Evolutionary conservation across 1,284 basidiomycete species (phyloP).

Genomic region (Cryptococcus maquisensis): DNA sequence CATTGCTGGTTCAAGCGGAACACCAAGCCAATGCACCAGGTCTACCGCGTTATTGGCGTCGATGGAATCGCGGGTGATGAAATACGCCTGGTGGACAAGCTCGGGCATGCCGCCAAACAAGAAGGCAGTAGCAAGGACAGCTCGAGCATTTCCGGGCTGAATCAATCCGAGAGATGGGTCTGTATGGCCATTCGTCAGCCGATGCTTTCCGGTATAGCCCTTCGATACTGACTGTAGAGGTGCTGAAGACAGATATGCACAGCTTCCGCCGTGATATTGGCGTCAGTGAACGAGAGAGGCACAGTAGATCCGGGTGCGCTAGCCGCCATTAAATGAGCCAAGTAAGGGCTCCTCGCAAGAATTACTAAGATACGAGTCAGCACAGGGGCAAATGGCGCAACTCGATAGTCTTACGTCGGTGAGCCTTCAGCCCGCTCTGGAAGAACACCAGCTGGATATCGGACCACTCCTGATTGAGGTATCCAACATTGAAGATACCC

Average conservation of each 20-base stretch:
- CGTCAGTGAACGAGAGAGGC: slow-evolving; percentile 68
- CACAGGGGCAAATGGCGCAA: background rate
- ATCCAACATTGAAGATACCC: slow-evolving; percentile 39
- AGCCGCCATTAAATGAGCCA: slow-evolving; percentile 69
- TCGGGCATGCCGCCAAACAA: slow-evolving; percentile 80
- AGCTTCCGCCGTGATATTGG: slow-evolving; percentile 63
- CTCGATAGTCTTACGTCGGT: slow-evolving; percentile 29
- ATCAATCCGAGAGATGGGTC: slow-evolving; percentile 48
- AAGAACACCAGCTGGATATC: slow-evolving; percentile 42
- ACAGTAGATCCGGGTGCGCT: slow-evolving; percentile 62
- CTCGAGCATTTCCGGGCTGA: slow-evolving; percentile 69
- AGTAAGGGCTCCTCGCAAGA: slow-evolving; percentile 75
- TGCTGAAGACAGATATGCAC: slow-evolving; percentile 44
- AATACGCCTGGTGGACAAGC: slow-evolving; percentile 70
- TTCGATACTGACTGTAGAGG: slow-evolving; percentile 33
- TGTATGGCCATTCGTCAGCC: slow-evolving; percentile 4
- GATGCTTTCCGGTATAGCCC: background rate
- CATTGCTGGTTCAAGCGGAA: background rate
- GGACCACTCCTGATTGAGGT: slow-evolving; percentile 36
- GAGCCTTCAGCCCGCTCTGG: slow-evolving; percentile 33
- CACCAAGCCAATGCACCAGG: slow-evolving; percentile 63
- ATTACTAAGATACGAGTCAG: slow-evolving; percentile 58
- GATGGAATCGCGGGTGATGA: slow-evolving; percentile 67
- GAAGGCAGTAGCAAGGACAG: slow-evolving; percentile 73
- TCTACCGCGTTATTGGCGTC: slow-evolving; percentile 64